Percentiles rank a stretch among this genome's conserved stretches.
Evolutionary conservation across 495 filamentous ascomycete species (phyloP).

Genomic region (Neurospora hispaniola): DNA sequence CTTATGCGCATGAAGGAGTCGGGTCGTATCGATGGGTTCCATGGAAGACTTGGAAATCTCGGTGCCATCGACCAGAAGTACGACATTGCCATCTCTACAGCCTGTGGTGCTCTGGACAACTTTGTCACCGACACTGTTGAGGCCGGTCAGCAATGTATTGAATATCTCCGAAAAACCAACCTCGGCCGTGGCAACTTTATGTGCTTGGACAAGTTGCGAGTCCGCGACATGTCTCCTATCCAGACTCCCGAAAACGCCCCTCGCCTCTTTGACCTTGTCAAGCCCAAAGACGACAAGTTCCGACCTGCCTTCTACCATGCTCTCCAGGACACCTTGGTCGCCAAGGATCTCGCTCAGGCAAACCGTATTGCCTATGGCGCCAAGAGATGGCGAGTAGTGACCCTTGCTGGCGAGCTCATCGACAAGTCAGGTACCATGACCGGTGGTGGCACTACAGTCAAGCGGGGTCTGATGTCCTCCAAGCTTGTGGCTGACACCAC

Average conservation of each 20-base stretch:
- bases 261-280: conserved; percentile 85
- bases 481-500: conserved; percentile 77
- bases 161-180: conserved; percentile 93
- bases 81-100: conserved; percentile 93
- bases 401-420: conserved; percentile 87
- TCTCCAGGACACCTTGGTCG: conserved; percentile 86
- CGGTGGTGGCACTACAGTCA: conserved; percentile 81
- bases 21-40: conserved; percentile 91
- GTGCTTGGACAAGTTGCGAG: conserved; percentile 74
- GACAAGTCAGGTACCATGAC: conserved; percentile 98
- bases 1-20: conserved; percentile 94
- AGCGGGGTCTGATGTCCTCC: conserved; percentile 87
- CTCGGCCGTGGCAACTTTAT: conserved; percentile 97
- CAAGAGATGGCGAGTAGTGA: conserved; percentile 89
- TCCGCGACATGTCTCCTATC: conserved; percentile 63
- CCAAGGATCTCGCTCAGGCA: conserved; percentile 82
- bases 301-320: conserved; percentile 89
- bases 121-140: conserved; percentile 94
- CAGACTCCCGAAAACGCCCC: conserved; percentile 88
- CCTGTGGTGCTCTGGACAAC: conserved; percentile 83
- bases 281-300: conserved; percentile 77
- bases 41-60: conserved; percentile 88
- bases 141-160: conserved; percentile 92
- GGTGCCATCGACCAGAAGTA: conserved; percentile 92
- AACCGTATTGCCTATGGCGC: conserved; percentile 94